Base-by-base conservation (phyloP, 306 rosid genomes). In the Luffa aegyptiaca region DNA sequence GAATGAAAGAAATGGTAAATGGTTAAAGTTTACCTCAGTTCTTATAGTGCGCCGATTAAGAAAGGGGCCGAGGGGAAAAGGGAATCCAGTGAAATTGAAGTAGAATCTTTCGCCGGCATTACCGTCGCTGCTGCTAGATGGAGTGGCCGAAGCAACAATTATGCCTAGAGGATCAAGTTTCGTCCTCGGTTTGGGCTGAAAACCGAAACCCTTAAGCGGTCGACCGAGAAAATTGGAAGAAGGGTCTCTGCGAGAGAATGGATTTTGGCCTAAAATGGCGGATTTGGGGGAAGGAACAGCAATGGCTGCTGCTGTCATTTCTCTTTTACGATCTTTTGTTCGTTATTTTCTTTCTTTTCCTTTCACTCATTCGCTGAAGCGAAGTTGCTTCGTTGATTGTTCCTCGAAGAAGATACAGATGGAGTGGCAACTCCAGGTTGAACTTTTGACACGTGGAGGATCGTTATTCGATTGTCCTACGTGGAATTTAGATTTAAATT, bases 31-130 rank as follows among this genome's bases (percentile, higher is more conserved):
- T 1, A 95, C 97, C 92, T 93, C 99, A 63, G 92, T 89, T 78
- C 96, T 91, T n/a, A 82, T 89, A 55, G 99, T 90, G 78, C 90
- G 80, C 44, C 99, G 86, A 39, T 90, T 89, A 76, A 95, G 96
- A 71, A 95, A 95, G 79, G 99, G 98, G 3, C 99, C 99, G 56
- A 95, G 90, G 57, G 99, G 99, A 82, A 95, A 95, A 79, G 99
- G 99, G 81, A 95, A 93, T 0, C 98, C 99, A 37, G 98, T 95
- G 87, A 95, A 78, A 78, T 95, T 95, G 90, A 91, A 93, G 91
- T 95, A 95, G 84, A 95, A 95, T 79, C 96, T 93, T 46, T 89
- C 93, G 48, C 86, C 81, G 13, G 65, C 72, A 39, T 73, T 87
- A 41, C 51, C 62, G 48, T 75, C 71, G n/a, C 81, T 76, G 75